phyloP scores from a whole-genome alignment of 495 filamentous ascomycete genomes.

The Viridothelium virens region DNA sequence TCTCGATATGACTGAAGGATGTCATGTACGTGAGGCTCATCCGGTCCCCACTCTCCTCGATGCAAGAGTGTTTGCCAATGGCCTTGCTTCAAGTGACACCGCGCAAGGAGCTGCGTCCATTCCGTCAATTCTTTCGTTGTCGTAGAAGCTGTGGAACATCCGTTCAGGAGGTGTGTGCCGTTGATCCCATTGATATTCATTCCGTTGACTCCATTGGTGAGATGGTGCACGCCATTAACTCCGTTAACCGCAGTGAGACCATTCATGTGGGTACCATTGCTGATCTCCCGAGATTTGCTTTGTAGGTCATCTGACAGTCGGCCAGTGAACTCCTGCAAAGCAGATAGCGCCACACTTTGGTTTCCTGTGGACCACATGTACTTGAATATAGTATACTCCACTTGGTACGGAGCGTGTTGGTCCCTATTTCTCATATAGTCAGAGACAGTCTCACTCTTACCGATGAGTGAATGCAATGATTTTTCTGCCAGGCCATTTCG shows the following conservation, averaged over 20 bases:
- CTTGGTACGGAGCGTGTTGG: slow-evolving; percentile 44
- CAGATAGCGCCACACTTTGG: slow-evolving; percentile 63
- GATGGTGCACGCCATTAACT: slow-evolving; percentile 29
- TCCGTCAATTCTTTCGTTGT: slow-evolving; percentile 42
- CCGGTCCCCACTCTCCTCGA: slow-evolving; percentile 76
- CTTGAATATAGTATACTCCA: slow-evolving; percentile 88
- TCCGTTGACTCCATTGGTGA: slow-evolving; percentile 55
- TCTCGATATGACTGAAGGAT: slow-evolving; percentile 80
- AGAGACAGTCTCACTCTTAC: slow-evolving; percentile 47
- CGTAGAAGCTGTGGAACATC: slow-evolving; percentile 19
- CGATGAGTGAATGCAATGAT: slow-evolving; percentile 74
- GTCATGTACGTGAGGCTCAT: slow-evolving; percentile 54
- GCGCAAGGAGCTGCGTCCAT: slow-evolving; percentile 72
- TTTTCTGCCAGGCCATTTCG: slow-evolving; percentile 95
- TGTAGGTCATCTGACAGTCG: slow-evolving; percentile 65
- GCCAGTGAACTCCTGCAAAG: slow-evolving; percentile 72
- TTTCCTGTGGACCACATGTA: slow-evolving; percentile 80
- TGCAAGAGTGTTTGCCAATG: slow-evolving; percentile 85
- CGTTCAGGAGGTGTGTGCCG: slow-evolving; percentile 28
- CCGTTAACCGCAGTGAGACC: slow-evolving; percentile 38
- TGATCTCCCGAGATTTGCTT: slow-evolving; percentile 47
- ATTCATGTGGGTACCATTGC: slow-evolving; percentile 32
- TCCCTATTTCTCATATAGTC: slow-evolving; percentile 19
- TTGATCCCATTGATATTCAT: slow-evolving; percentile 39
- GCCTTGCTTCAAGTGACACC: slow-evolving; percentile 90